phyloP scores from a whole-genome alignment of 2,329 filamentous ascomycete species.

The Aspergillus spinulosporus region DNA sequence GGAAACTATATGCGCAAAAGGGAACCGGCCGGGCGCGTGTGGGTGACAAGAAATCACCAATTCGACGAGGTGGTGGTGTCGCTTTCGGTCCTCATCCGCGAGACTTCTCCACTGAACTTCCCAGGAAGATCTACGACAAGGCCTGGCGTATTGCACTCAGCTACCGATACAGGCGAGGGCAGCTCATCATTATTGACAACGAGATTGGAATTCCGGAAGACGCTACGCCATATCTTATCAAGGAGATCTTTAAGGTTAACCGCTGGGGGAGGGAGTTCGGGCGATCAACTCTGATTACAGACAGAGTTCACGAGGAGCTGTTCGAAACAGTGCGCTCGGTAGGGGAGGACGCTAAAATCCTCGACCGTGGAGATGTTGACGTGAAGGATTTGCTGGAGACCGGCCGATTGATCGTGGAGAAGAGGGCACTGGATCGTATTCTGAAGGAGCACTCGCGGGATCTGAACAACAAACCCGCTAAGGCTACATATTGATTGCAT shows the following conservation, averaged over 20 bases:
- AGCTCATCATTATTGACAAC: conserved; percentile 82
- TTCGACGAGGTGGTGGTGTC: conserved; percentile 82
- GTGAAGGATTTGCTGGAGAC: conserved; percentile 91
- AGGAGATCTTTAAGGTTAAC: conserved; percentile 69
- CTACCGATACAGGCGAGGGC: conserved; percentile 83
- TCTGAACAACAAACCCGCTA: conserved; percentile 35
- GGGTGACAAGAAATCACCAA: conserved; percentile 77
- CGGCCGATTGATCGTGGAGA: conserved; percentile 83
- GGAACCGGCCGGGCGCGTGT: conserved; percentile 77
- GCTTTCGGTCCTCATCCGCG: conserved; percentile 86
- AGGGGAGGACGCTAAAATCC: conserved; percentile 66
- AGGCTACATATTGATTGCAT: conserved; percentile 34
- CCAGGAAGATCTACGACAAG: conserved; percentile 88
- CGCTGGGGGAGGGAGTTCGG: conserved; percentile 67
- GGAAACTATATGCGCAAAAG: conserved; percentile 84
- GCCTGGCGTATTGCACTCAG: conserved; percentile 93
- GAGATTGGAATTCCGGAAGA: conserved; percentile 65
- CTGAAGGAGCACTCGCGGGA: conserved; percentile 63
- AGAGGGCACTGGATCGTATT: conserved; percentile 72
- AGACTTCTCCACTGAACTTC: conserved; percentile 82
- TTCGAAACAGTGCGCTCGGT: conserved; percentile 66
- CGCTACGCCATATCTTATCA: conserved; percentile 58
- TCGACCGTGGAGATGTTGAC: conserved; percentile 77
- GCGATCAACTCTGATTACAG: conserved; percentile 74
- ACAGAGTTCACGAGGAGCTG: conserved; percentile 60